These are phyloP conservation scores for Sarocladiaceae sp. DNA, from an alignment of 2,329 filamentous ascomycete species.

Conservation along the genomic window DNA sequence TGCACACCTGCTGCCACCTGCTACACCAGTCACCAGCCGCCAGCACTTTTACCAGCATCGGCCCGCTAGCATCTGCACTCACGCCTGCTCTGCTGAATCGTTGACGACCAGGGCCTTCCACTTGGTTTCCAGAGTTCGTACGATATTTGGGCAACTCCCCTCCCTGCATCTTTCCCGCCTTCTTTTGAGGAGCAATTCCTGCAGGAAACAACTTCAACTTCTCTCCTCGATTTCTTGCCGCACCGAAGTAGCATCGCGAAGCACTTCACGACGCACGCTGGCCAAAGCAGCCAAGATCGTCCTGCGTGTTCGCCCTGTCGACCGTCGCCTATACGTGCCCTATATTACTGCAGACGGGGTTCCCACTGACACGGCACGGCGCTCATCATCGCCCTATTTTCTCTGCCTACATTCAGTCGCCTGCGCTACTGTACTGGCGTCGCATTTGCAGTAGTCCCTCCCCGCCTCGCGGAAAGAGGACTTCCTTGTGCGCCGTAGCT, in stretches of 20 bases:
- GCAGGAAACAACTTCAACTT: not conserved
- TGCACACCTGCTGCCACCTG: not conserved
- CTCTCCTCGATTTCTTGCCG: not conserved
- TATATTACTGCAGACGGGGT: slow-evolving; percentile 5
- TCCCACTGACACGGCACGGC: slow-evolving; percentile 2
- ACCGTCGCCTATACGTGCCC: not conserved
- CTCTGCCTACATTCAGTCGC: not conserved
- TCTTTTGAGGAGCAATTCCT: not conserved
- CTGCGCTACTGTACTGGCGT: not conserved
- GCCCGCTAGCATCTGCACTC: too few relatives aligned
- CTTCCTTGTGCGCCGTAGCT: not conserved
- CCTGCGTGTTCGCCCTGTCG: not conserved
- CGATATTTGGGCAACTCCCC: not conserved
- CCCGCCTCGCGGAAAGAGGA: not conserved
- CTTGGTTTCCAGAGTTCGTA: not conserved
- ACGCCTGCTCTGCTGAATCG: not conserved
- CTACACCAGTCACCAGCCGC: not conserved
- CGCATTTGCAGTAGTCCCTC: not conserved
- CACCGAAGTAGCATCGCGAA: not conserved
- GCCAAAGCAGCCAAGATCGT: not conserved
- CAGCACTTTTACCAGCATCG: too few relatives aligned
- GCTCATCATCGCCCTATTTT: not conserved
- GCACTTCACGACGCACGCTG: not conserved
- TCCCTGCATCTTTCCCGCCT: not conserved
- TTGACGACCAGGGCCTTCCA: not conserved